phyloP scores from a whole-genome alignment of 2,329 filamentous ascomycete species.

The Colletotrichum lupini region DNA sequence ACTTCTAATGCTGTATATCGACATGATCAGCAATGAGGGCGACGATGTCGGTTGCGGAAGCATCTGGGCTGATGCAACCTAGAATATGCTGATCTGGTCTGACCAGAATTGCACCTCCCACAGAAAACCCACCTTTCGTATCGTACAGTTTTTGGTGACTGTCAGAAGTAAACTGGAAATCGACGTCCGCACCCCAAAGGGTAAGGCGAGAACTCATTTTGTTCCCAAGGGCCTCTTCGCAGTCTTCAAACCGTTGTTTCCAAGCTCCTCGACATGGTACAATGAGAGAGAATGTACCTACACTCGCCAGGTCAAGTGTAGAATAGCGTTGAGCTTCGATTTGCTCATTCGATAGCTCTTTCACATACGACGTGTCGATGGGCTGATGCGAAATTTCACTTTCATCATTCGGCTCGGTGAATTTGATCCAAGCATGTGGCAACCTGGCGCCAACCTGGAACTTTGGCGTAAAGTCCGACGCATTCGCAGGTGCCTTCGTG shows the following conservation, averaged over 20 bases:
- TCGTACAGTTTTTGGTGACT: conserved; percentile 33
- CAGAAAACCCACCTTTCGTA: conserved; percentile 38
- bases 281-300: conserved; percentile 6
- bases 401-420: neutral
- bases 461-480: conserved; percentile 49
- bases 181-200: neutral
- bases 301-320: conserved; percentile 47
- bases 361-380: conserved; percentile 48
- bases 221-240: neutral
- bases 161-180: conserved; percentile 8
- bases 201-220: neutral
- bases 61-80: conserved; percentile 30
- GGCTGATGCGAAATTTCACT: conserved; percentile 29
- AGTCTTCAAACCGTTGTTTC: neutral
- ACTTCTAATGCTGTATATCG: neutral
- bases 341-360: conserved; percentile 43
- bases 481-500: conserved; percentile 45
- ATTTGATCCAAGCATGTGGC: conserved; percentile 52
- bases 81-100: conserved; percentile 53
- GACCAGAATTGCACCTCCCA: conserved; percentile 44
- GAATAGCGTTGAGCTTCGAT: conserved; percentile 44
- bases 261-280: neutral
- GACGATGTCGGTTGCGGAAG: neutral
- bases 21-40: neutral
- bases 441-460: conserved; percentile 51